Base-by-base conservation (phyloP, 2,329 filamentous ascomycete species). In the Calonectria hawksworthii region DNA sequence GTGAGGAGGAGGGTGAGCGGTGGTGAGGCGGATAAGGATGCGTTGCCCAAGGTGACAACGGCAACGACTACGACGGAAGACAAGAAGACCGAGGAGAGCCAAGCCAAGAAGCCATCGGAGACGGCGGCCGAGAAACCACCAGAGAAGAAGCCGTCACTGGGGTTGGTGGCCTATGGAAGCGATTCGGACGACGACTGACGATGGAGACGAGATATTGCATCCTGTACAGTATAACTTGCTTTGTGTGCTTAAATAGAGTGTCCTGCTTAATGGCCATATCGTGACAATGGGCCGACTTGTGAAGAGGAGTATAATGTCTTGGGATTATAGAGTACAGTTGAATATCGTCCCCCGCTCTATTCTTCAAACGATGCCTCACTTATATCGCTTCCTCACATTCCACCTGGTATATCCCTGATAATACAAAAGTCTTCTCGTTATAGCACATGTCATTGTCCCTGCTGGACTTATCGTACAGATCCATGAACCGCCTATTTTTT, bases 111-210 rank as follows among this genome's bases (percentile, higher is more conserved):
- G 4, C 36, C 70, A 8, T 63, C 50, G 23, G 52, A 75, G 51
- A 34, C 38, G 21, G 64, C 74, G 67, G 52, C 38, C 32, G 56
- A 51, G 63, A 64, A 56, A 23, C 74, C 52, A 28, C 74, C 77
- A 11, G 74, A 78, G 73, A 80, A 80, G 77, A 81, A 80, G 77
- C n/a, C 56, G n/a, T 59, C 74, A 9, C 47, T 87, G 59, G 86
- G 86, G 0, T 80, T 92, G 50, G 90, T 92, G 16, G 87, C 86
- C 72, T 93, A 92, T 76, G 90, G 88, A 50, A 81, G 80, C 52
- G 77, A 81, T 7, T 92, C 90, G 1, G 90, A 91, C 59, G 86
- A 83, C 41, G 88, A 89, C 82, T 81, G 77, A 75, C 68, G 28
- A 61, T 26, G 32, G 21, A 26, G 41, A 65, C 56, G 23, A 52